Percentiles rank a stretch among this genome's conserved stretches.
phyloP scores from a whole-genome alignment of 2,329 filamentous ascomycete species.

The Pseudogymnoascus sp. region DNA sequence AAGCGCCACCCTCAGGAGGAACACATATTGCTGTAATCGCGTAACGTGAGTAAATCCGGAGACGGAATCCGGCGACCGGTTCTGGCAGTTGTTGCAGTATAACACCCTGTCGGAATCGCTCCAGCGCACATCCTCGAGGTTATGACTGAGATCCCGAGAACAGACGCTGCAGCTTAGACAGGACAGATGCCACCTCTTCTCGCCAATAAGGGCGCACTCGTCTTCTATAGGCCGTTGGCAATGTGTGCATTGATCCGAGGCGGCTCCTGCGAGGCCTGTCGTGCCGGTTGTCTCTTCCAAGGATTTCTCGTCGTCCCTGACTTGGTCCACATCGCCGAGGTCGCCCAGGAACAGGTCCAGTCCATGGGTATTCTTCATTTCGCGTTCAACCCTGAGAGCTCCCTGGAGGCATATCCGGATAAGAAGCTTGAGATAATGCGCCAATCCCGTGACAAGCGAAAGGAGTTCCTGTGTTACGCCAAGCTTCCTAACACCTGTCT shows the following conservation, averaged over 20 bases:
- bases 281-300: slow-evolving; percentile 58
- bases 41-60: slow-evolving; percentile 66
- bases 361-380: slow-evolving; percentile 64
- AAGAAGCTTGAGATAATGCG: slow-evolving; percentile 93
- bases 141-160: slow-evolving; percentile 59
- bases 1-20: slow-evolving; percentile 82
- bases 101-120: slow-evolving; percentile 59
- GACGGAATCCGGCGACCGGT: slow-evolving; percentile 43
- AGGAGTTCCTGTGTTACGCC: slow-evolving; percentile 97
- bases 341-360: slow-evolving; percentile 77
- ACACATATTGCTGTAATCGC: slow-evolving; percentile 89
- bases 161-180: slow-evolving; percentile 69
- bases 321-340: slow-evolving; percentile 70
- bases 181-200: slow-evolving; percentile 73
- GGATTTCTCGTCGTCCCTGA: slow-evolving; percentile 62
- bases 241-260: slow-evolving; percentile 73
- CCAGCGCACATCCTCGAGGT: slow-evolving; percentile 61
- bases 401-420: slow-evolving; percentile 96
- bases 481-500: slow-evolving; percentile 78
- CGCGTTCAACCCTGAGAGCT: slow-evolving; percentile 80
- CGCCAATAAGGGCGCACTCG: slow-evolving; percentile 69
- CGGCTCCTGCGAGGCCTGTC: slow-evolving; percentile 58
- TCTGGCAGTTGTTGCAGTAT: slow-evolving; percentile 61
- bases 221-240: slow-evolving; percentile 90
- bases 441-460: slow-evolving; percentile 90